Percentiles rank a stretch among this genome's conserved stretches.
phyloP scores from a whole-genome alignment of 2,329 filamentous ascomycete species.

The Aureobasidium sp. region DNA sequence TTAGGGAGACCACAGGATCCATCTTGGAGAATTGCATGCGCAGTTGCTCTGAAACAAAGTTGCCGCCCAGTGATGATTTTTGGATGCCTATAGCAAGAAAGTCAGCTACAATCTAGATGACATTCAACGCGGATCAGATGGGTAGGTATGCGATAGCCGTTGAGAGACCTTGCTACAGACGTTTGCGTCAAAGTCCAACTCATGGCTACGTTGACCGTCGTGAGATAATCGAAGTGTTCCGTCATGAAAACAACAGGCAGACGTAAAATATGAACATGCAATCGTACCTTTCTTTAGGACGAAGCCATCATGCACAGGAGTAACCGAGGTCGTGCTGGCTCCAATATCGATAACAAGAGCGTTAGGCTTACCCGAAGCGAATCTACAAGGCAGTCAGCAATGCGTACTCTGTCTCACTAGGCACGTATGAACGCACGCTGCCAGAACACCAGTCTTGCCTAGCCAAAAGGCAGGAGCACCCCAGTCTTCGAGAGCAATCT shows the following conservation, averaged over 20 bases:
- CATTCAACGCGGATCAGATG: neutral
- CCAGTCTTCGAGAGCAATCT: conserved; percentile 96
- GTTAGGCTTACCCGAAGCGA: conserved; percentile 86
- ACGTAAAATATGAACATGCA: neutral
- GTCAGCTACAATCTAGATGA: neutral
- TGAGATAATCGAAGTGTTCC: conserved; percentile 13
- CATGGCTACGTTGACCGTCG: conserved; percentile 16
- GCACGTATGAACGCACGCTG: conserved; percentile 47
- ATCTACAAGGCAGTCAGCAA: conserved; percentile 37
- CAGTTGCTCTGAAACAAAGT: conserved; percentile 85
- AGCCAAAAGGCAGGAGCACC: conserved; percentile 92
- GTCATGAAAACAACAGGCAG: neutral
- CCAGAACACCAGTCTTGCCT: conserved; percentile 77
- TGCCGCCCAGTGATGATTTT: conserved; percentile 74
- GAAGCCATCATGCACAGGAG: conserved; percentile 89
- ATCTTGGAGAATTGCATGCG: conserved; percentile 65
- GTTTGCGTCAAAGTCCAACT: neutral
- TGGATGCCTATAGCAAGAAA: conserved; percentile 52
- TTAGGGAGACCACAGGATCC: conserved; percentile 63
- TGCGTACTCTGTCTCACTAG: neutral
- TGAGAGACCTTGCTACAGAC: neutral
- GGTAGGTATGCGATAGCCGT: neutral
- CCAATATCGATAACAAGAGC: conserved; percentile 89
- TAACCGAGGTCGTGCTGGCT: conserved; percentile 79
- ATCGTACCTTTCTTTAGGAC: conserved; percentile 64